Conservation (phyloP, 345 rosid species). For the Rubroshorea leprosula region DNA sequence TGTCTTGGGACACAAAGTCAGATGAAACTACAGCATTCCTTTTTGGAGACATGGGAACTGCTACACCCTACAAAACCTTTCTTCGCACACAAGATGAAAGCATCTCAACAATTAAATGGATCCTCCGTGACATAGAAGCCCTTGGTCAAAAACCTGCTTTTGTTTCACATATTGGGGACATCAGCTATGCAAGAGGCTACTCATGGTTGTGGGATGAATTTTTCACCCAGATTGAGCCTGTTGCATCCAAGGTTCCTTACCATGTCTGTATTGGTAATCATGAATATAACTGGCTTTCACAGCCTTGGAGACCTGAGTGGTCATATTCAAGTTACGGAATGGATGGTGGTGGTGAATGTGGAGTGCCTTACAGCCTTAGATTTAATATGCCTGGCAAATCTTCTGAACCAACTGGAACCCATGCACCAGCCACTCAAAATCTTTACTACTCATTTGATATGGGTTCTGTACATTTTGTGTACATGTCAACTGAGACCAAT, state of each 20-base stretch:
- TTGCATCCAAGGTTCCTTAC: slow-evolving; percentile 75
- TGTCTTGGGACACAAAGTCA: slow-evolving; percentile 46
- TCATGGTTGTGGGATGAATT: slow-evolving; percentile 95
- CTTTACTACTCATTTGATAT: slow-evolving; percentile 77
- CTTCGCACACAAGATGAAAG: slow-evolving; percentile 75
- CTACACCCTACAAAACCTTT: slow-evolving; percentile 69
- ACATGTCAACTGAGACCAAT: slow-evolving; percentile 81
- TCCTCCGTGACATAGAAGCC: slow-evolving; percentile 69
- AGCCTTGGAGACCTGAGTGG: slow-evolving; percentile 95
- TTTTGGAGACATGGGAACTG: slow-evolving; percentile 89
- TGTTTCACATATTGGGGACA: slow-evolving; percentile 86
- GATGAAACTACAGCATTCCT: slow-evolving; percentile 64
- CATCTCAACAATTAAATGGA: slow-evolving; percentile 75
- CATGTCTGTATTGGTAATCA: slow-evolving; percentile 96
- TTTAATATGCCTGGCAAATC: slow-evolving; percentile 95
- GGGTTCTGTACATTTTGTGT: slow-evolving; percentile 73
- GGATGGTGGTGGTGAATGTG: slow-evolving; percentile 95
- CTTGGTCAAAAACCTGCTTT: slow-evolving; percentile 57
- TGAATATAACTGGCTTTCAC: slow-evolving; percentile 87
- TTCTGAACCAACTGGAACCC: slow-evolving; percentile 60
- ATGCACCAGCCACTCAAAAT: slow-evolving; percentile 62
- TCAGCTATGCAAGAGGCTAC: slow-evolving; percentile 85
- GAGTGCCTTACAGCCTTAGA: slow-evolving; percentile 84
- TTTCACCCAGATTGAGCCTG: slow-evolving; percentile 62
- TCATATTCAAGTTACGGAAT: slow-evolving; percentile 44